Base-by-base conservation (phyloP, 1,284 basidiomycete genomes). In the Apiotrichum sp. region DNA sequence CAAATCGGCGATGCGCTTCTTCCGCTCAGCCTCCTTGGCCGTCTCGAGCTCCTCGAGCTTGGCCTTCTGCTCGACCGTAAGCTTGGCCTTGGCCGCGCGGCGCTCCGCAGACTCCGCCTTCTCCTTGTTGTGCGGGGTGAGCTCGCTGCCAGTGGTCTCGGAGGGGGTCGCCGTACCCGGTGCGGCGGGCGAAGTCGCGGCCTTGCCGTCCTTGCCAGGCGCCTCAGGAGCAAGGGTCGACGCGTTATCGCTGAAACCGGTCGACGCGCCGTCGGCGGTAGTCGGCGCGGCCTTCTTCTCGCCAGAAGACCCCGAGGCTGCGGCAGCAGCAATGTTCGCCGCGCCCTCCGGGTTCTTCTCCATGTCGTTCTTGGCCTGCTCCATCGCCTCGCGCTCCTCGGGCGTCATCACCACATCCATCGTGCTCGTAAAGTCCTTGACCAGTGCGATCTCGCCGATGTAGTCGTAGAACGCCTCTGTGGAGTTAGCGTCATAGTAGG, bases 401-500 rank as follows among this genome's bases (percentile, higher is more conserved):
- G 95, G 91, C 0, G 87, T 84, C 79, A 81, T 80, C 45, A 73
- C 70, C 10, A 72, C 75, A 53, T 77, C 74, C 75, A 77, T 75
- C 6, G 74, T 75, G 29, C 67, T 66, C 5, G 75, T 71, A 57
- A 77, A 75, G 59, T 77, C 72, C 62, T 92, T 93, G 85, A 93
- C 88, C 49, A 95, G 80, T 3, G 88, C 88, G 51, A 95, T 93
- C 78, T 93, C 90, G 56, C 91, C 91, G 63, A 95, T 92, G 87
- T 90, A 91, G 71, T 92, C 89, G 59, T 80, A 78, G 74, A 76
- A 76, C 31, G 70, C 70, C 68, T 73, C 70, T 69, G 54, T 14
- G 34, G 29, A 35, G 8, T 63, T 56, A 62, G 56, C 51, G 33
- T 35, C 13, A 14, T 7, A 29, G 29, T 29, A 29, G 29, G 29